phyloP scores from a whole-genome alignment of 2,329 filamentous ascomycete species.

The Ophiognomonia clavigignenti-juglandacearum region DNA sequence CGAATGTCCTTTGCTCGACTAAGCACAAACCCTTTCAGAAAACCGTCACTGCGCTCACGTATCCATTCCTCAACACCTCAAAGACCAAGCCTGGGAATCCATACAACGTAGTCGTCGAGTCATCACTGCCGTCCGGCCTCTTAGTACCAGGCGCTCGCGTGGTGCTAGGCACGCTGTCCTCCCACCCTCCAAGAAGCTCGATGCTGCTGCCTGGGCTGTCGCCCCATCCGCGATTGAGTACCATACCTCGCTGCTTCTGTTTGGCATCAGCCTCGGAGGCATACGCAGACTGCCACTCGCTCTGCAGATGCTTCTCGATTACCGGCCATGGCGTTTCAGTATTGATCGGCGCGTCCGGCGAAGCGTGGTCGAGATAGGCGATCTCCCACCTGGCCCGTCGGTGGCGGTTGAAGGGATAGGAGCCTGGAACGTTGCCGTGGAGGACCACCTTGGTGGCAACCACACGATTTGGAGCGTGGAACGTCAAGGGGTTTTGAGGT shows the following conservation, averaged over 20 bases:
- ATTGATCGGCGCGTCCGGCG: constrained; percentile 44
- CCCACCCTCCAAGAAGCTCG: constrained; percentile 80
- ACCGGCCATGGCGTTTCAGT: constrained; percentile 77
- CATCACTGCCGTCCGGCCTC: constrained; percentile 49
- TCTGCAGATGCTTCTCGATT: constrained; percentile 63
- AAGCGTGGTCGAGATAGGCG: constrained; percentile 45
- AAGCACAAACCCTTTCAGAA: constrained; percentile 50
- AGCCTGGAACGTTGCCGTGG: constrained; percentile 91
- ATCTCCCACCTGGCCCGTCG: constrained; percentile 85
- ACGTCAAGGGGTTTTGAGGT: constrained; percentile 32
- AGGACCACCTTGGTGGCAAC: constrained; percentile 90
- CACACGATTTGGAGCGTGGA: constrained; percentile 55
- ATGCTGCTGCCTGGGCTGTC: constrained; percentile 88
- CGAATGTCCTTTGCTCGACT: too few species aligned
- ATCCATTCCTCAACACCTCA: constrained; percentile 90
- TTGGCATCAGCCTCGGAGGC: constrained; percentile 47
- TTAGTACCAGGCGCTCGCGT: constrained; percentile 40
- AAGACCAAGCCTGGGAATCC: constrained; percentile 93
- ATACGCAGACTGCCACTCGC: constrained; percentile 66
- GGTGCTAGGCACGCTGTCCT: constrained; percentile 58
- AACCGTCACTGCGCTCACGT: constrained; percentile 83
- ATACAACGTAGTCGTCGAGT: constrained; percentile 75
- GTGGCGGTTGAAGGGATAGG: constrained; percentile 94
- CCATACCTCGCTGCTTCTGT: constrained; percentile 67
- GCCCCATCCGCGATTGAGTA: constrained; percentile 84